Percentiles rank a stretch among this genome's conserved stretches.
phyloP scores from a whole-genome alignment of 2,329 filamentous ascomycete genomes.

The Phaeophleospora eucalypticola region DNA sequence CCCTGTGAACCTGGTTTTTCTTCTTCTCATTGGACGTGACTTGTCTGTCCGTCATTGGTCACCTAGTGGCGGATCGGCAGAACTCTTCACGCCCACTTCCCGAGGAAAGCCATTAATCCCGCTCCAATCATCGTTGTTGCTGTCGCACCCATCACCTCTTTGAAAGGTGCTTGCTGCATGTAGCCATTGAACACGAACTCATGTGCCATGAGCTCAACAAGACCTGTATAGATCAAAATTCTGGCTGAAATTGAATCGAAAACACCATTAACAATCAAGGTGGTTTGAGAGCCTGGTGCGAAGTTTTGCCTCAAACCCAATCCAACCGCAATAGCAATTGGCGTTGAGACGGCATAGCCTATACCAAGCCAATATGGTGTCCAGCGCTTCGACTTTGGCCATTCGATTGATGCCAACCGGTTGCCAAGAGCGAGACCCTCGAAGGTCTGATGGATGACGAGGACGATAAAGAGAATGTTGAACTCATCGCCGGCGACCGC shows the following conservation, averaged over 20 bases:
- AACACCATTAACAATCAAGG: constrained; percentile 75
- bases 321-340: constrained; percentile 74
- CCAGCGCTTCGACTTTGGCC: constrained; percentile 66
- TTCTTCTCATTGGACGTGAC: too few relatives aligned
- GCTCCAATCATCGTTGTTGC: constrained; percentile 70
- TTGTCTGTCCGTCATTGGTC: too few relatives aligned
- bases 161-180: constrained; percentile 72
- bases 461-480: constrained; percentile 59
- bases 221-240: constrained; percentile 86
- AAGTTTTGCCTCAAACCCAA: constrained; percentile 65
- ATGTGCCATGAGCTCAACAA: constrained; percentile 90
- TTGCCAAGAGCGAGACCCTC: constrained; percentile 90
- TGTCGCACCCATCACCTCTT: constrained; percentile 66
- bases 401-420: constrained; percentile 71
- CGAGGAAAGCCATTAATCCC: constrained; percentile 72
- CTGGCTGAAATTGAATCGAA: constrained; percentile 87
- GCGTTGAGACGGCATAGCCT: constrained; percentile 74
- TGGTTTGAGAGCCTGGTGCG: constrained; percentile 56
- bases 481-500: constrained; percentile 59
- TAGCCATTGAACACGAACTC: constrained; percentile 93
- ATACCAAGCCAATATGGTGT: constrained; percentile 73
- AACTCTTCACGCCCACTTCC: constrained; percentile 64
- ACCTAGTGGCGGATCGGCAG: too few relatives aligned
- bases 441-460: constrained; percentile 88
- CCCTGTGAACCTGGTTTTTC: too few relatives aligned